Base-by-base conservation (phyloP, 306 rosid species). In the Quercus berberidifolia region DNA sequence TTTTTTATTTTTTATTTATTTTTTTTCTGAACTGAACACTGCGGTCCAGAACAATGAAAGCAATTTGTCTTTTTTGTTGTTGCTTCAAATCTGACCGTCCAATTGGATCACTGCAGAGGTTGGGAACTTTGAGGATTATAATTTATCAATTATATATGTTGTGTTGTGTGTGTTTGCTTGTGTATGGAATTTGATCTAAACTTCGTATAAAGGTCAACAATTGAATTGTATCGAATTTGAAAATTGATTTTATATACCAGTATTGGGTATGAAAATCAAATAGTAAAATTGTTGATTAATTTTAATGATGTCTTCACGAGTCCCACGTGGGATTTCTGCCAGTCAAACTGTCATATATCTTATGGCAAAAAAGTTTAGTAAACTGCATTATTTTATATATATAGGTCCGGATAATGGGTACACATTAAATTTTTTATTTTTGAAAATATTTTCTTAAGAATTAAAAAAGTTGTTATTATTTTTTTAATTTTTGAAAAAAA, bases 1-100 rank as follows among this genome's bases (percentile, higher is more conserved):
- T 55, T 41, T 35, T 35, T 64, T 58, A 0, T 80, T 31, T 4
- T 31, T 58, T 21, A 21, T 21, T 21, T 21, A 21, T 59, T 79
- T 21, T 49, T 23, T 25, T 21, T 17, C 87, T 80, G 93, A 86
- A 88, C 90, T 80, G 76, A 82, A 88, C 90, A 81, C 15, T 83
- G 85, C 75, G 68, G 81, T 82, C 87, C 91, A 79, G 89, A 87
- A 79, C 79, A 82, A 83, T 69, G 51, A 71, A 71, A 84, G 78
- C 75, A 65, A 71, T 80, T 75, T 80, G 85, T 78, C 85, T 72
- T 86, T 80, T 75, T 79, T 21, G 57, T 71, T 78, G 75, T 78
- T 73, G 75, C n/a, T 43, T 80, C 86, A 82, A 83, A 74, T 76
- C 89, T 74, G 68, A 77, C 76, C 81, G 43, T 80, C 83, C 83